These are phyloP conservation scores for Lentinula novae-zelandiae DNA, from an alignment of 1,284 basidiomycete species.

Conservation along the genomic window DNA sequence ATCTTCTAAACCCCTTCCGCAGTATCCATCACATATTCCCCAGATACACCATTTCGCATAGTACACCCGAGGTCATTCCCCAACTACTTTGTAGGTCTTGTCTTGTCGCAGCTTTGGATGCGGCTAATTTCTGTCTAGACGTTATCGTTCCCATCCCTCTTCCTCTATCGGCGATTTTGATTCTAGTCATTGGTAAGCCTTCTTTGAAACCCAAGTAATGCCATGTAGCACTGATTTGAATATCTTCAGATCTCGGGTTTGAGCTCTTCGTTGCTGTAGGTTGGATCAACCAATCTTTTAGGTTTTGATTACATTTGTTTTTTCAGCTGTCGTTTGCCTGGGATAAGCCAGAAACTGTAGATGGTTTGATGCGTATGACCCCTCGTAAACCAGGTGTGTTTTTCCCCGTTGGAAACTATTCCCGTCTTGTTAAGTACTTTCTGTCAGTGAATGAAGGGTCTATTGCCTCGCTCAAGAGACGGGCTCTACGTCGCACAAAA, in stretches of 20 bases:
- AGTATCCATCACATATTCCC: neutral
- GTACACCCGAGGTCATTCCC: slow-evolving; percentile 65
- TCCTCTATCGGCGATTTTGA: slow-evolving; percentile 63
- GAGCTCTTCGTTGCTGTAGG: slow-evolving; percentile 59
- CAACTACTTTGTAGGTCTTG: slow-evolving; percentile 53
- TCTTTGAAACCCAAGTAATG: neutral
- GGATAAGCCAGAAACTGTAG: slow-evolving; percentile 63
- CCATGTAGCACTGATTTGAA: neutral
- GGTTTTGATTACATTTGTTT: neutral
- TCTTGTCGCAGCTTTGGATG: neutral
- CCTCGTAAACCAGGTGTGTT: slow-evolving; percentile 60
- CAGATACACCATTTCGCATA: slow-evolving; percentile 64
- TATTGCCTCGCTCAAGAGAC: slow-evolving; percentile 50
- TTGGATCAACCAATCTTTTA: neutral
- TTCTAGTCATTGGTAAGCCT: slow-evolving; percentile 59
- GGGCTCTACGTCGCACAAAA: slow-evolving; percentile 54
- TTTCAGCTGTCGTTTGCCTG: slow-evolving; percentile 62
- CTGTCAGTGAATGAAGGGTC: slow-evolving; percentile 51
- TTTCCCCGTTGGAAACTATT: neutral
- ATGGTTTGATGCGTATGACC: slow-evolving; percentile 62
- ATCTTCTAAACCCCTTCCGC: neutral
- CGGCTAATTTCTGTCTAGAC: slow-evolving; percentile 31
- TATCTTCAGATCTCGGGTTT: slow-evolving; percentile 55
- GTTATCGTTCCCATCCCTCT: slow-evolving; percentile 66
- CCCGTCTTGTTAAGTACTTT: neutral